These are phyloP conservation scores for Termitomyces sp. DNA, from an alignment of 768 basidiomycete genomes.

Conservation along the genomic window DNA sequence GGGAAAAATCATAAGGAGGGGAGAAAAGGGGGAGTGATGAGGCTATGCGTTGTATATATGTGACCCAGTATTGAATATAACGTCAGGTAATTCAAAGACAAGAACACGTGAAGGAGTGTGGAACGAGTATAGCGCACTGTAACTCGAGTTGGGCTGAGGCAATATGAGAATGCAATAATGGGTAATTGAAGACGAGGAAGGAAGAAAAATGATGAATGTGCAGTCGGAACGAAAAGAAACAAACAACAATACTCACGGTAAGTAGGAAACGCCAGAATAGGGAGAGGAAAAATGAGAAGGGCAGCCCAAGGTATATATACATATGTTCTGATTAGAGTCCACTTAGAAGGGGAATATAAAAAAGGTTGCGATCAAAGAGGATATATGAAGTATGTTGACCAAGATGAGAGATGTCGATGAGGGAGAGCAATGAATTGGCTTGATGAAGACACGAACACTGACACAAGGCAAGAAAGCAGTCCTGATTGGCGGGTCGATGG, in stretches of 20 bases:
- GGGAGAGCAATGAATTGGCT: neutral
- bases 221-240: neutral
- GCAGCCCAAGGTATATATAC: conserved; percentile 12
- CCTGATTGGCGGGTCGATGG: neutral
- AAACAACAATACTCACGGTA: conserved; percentile 5
- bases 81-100: conserved; percentile 1
- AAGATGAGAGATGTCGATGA: conserved; percentile 6
- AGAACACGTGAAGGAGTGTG: conserved; percentile 11
- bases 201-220: neutral
- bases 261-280: conserved; percentile 11
- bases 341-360: conserved; percentile 12
- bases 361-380: conserved; percentile 3
- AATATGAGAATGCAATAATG: neutral
- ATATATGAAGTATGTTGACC: conserved; percentile 5
- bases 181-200: neutral
- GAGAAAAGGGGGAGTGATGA: neutral
- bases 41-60: conserved; percentile 3
- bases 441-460: neutral
- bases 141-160: conserved; percentile 13
- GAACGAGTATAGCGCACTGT: conserved; percentile 14
- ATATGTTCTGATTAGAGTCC: conserved; percentile 9
- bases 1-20: neutral
- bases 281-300: neutral
- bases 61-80: conserved; percentile 1
- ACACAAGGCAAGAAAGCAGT: neutral